Conservation (phyloP, 1,139 yeast genomes). For the Fermentozyma sake region DNA sequence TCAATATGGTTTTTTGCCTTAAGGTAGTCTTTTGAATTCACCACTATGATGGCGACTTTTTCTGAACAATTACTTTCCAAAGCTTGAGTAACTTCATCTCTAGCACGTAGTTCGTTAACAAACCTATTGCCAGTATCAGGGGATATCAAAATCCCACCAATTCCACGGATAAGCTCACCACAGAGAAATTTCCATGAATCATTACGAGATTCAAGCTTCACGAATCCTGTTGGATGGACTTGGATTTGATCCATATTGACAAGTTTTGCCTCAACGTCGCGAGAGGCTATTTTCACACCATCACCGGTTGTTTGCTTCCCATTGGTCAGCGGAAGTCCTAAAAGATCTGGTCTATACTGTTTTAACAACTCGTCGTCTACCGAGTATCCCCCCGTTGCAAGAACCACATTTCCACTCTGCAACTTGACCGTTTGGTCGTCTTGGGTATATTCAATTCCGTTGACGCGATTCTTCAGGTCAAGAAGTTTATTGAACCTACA, state of each 20-base stretch:
- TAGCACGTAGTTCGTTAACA: conserved; percentile 31
- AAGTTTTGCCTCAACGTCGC: conserved; percentile 28
- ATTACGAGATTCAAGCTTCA: conserved; percentile 14
- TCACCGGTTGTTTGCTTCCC: conserved; percentile 35
- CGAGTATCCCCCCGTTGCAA: conserved; percentile 39
- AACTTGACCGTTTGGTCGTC: conserved; percentile 6
- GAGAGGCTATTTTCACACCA: conserved; percentile 31
- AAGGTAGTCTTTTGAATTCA: conserved; percentile 22
- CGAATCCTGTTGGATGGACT: conserved; percentile 39
- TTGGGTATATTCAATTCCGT: conserved; percentile 19
- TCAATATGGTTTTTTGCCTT: conserved; percentile 27
- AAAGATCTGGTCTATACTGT: conserved; percentile 30
- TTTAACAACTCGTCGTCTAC: conserved; percentile 26
- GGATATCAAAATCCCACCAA: conserved; percentile 34
- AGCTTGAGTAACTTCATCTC: conserved; percentile 30
- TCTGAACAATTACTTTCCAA: conserved; percentile 19
- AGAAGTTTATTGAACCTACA: conserved; percentile 17
- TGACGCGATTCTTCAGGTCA: conserved; percentile 12
- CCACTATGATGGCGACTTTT: conserved; percentile 20
- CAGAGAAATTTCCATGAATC: conserved; percentile 30
- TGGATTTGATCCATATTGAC: conserved; percentile 36
- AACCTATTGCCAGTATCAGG: conserved; percentile 29
- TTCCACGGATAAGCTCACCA: conserved; percentile 35
- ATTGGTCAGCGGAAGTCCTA: conserved; percentile 32
- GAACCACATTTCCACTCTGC: conserved; percentile 17